Base-by-base conservation (phyloP, 2,329 filamentous ascomycete species). In the Calonectria pauciramosa region DNA sequence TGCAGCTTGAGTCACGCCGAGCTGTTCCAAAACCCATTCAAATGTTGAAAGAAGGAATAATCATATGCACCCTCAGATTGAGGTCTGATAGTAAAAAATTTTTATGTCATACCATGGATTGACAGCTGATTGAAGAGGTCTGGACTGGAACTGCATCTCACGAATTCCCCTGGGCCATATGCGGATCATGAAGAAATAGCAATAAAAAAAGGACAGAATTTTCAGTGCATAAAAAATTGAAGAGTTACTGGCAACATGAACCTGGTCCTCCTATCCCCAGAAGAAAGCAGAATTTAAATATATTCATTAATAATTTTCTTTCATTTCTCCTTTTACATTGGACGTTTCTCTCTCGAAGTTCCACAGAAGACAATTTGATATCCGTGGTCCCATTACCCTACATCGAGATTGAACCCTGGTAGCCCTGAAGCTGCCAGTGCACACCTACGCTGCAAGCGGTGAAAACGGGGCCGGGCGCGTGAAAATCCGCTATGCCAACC, bases 401-500 rank as follows among this genome's bases (percentile, higher is more conserved):
- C 56, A 63, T 63, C 26, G 4, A 30, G 26, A 23, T 23, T n/a
- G 44, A 44, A 63, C 41, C 60, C 60, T 65, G 60, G 67, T 54
- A 70, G 56, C 44, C 54, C 28, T 60, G 34, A 49, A 41, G 67
- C 44, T 64, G 23, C 54, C 32, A 64, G 49, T 66, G 38, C 16
- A 52, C 41, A 65, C 28, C 30, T n/a, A 14, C 26, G 36, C 56
- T 63, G 32, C 34, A 49, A 68, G 70, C 70, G 70, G 70, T 72
- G 65, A 65, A 72, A 68, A 72, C 64, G 64, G 64, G 65, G n/a
- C 36, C 5, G 16, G 52, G 52, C n/a, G 28, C 9, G 52, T 34
- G 36, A 65, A 56, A 71, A 65, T 64, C 60, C 49, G 47, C 49
- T 60, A 18, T 66, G 26, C 68, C 56, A 60, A 56, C 68, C 68